Evolutionary conservation across 2,329 filamentous ascomycete species (phyloP).

Genomic region (Colletotrichum tamarilloi): DNA sequence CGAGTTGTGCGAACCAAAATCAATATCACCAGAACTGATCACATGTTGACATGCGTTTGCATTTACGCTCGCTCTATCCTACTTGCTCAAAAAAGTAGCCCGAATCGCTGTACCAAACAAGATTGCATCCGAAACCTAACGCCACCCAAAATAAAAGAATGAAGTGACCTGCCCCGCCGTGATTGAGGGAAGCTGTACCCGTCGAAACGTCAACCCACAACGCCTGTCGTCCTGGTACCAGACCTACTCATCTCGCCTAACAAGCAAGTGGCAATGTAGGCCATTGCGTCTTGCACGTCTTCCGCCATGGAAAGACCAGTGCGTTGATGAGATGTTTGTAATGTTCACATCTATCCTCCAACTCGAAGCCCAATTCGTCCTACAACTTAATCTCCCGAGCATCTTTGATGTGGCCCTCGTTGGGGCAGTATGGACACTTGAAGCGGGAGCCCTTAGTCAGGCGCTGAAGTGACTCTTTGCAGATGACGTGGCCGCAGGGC

Average conservation of each 20-base stretch:
- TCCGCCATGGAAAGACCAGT: not conserved
- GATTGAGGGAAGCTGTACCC: not conserved
- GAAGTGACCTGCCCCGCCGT: not conserved
- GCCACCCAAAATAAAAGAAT: not conserved
- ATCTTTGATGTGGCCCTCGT: slow-evolving; percentile 81
- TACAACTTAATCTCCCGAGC: slow-evolving; percentile 78
- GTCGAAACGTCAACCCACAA: not conserved
- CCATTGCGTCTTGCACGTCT: not conserved
- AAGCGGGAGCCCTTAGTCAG: slow-evolving; percentile 83
- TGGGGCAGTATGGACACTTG: slow-evolving; percentile 97
- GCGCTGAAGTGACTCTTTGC: slow-evolving; percentile 82
- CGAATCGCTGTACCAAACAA: slow-evolving; percentile 2
- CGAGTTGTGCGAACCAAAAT: not conserved
- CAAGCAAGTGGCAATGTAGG: not conserved
- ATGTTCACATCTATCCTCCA: not conserved
- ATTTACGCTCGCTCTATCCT: not conserved
- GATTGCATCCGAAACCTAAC: not conserved
- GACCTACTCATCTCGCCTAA: not conserved
- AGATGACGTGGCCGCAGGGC: slow-evolving; percentile 94
- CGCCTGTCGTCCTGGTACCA: not conserved
- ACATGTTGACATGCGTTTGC: not conserved
- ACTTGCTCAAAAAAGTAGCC: not conserved
- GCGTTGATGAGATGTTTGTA: not conserved
- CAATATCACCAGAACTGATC: not conserved
- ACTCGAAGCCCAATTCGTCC: slow-evolving; percentile 11